Evolutionary conservation across 176 grass and related monocot genomes (phyloP).

Genomic region (Avena atlantica): DNA sequence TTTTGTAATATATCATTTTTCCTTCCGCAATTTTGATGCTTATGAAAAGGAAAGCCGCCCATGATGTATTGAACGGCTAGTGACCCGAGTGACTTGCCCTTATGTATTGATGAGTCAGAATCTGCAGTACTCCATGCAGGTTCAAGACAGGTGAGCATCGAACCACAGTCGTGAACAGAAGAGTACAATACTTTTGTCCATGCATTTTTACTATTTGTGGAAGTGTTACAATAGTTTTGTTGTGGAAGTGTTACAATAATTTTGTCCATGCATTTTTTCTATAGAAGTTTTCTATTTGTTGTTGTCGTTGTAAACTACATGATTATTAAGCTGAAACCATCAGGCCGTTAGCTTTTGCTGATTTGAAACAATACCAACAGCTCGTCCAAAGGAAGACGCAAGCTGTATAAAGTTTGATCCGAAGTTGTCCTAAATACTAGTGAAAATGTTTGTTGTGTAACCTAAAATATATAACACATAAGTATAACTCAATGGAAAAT

Average conservation of each 20-base stretch:
- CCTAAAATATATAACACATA: not conserved
- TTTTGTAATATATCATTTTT: no score
- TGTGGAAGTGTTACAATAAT: not conserved
- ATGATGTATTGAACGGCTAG: slow-evolving; percentile 48
- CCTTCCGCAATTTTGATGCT: no score
- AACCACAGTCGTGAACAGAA: slow-evolving; percentile 9
- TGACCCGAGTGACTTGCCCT: slow-evolving; percentile 50
- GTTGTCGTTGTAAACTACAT: not conserved
- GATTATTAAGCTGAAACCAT: not conserved
- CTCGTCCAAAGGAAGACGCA: not conserved
- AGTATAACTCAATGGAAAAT: not conserved
- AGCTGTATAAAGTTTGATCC: not conserved
- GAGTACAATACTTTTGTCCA: not conserved
- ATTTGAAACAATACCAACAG: not conserved
- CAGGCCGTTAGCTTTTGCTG: no score
- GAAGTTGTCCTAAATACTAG: not conserved
- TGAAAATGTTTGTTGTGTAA: not conserved
- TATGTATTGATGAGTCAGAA: slow-evolving; percentile 73
- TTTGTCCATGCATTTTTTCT: not conserved
- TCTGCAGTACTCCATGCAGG: slow-evolving; percentile 83
- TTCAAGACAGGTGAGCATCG: slow-evolving; percentile 70
- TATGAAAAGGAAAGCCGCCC: no score
- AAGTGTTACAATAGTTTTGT: not conserved
- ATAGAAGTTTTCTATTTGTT: not conserved
- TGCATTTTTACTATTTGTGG: not conserved